A percentile compares a stretch with the other conserved stretches of the same genome.
These are phyloP conservation scores for Thielaviopsis musarum DNA, from an alignment of 2,329 filamentous ascomycete species.

Conservation along the genomic window DNA sequence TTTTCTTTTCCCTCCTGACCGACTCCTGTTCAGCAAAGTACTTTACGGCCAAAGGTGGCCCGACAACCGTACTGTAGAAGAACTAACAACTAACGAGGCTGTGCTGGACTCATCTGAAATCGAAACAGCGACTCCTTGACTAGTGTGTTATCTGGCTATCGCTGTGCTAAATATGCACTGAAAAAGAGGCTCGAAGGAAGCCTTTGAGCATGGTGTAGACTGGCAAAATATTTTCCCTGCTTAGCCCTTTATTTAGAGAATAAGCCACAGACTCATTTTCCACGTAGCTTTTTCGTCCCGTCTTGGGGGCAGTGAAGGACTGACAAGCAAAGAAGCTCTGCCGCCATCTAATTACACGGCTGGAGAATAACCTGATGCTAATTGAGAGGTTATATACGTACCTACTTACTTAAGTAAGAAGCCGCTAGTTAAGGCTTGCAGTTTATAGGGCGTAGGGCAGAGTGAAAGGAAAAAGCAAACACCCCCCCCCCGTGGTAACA, in stretches of 20 bases:
- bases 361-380: too few relatives aligned
- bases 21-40: too few relatives aligned
- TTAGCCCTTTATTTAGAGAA: neutral
- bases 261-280: neutral
- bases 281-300: neutral
- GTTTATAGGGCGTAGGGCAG: neutral
- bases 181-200: neutral
- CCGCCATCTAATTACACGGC: too few relatives aligned
- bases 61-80: neutral
- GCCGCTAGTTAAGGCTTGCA: too few relatives aligned
- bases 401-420: too few relatives aligned
- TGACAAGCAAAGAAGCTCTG: too few relatives aligned
- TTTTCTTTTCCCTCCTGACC: neutral
- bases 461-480: neutral
- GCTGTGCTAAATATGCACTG: neutral
- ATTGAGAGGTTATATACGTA: too few relatives aligned
- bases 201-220: neutral
- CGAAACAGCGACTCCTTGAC: neutral
- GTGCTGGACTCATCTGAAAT: neutral
- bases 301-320: neutral
- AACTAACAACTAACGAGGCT: neutral
- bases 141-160: neutral
- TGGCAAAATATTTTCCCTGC: neutral
- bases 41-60: too few relatives aligned
- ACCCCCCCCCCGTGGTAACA: neutral